Evolutionary conservation across 805 yeast genomes (phyloP).

Genomic region (Ogataea thermomethanolica): DNA sequence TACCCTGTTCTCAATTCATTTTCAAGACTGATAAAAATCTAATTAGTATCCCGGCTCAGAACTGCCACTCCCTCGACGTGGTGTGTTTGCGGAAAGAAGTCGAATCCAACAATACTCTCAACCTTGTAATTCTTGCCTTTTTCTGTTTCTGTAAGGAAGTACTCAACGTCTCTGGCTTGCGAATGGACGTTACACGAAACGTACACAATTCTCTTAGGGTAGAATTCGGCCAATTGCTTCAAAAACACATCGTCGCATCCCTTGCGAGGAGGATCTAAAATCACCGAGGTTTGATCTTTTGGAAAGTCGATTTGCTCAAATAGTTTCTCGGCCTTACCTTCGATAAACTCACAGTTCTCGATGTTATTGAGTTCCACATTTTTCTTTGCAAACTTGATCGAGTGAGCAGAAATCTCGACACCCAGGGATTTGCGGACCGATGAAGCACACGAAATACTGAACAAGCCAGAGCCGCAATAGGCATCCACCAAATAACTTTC

Average conservation of each 20-base stretch:
- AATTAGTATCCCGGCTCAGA: constrained; percentile 21
- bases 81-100: constrained; percentile 74
- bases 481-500: constrained; percentile 34
- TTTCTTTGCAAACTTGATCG: constrained; percentile 79
- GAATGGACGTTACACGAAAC: constrained; percentile 97
- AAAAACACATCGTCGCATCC: constrained; percentile 91
- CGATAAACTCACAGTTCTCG: constrained; percentile 75
- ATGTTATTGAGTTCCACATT: constrained; percentile 78
- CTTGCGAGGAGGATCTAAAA: constrained; percentile 95
- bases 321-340: constrained; percentile 89
- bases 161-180: constrained; percentile 91
- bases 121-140: constrained; percentile 63
- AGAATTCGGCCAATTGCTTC: constrained; percentile 77
- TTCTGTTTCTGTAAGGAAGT: constrained; percentile 64
- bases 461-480: constrained; percentile 54
- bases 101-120: constrained; percentile 89
- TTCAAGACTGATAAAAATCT: neutral
- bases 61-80: constrained; percentile 57
- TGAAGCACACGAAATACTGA: constrained; percentile 79
- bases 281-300: constrained; percentile 73
- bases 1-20: constrained; percentile 1
- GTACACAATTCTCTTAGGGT: constrained; percentile 87
- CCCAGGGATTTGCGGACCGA: constrained; percentile 87
- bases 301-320: constrained; percentile 79
- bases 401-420: constrained; percentile 89